Percentiles rank a stretch among this genome's conserved stretches.
Conservation (phyloP, 306 rosid genomes). For the Cicer yamashitae region DNA sequence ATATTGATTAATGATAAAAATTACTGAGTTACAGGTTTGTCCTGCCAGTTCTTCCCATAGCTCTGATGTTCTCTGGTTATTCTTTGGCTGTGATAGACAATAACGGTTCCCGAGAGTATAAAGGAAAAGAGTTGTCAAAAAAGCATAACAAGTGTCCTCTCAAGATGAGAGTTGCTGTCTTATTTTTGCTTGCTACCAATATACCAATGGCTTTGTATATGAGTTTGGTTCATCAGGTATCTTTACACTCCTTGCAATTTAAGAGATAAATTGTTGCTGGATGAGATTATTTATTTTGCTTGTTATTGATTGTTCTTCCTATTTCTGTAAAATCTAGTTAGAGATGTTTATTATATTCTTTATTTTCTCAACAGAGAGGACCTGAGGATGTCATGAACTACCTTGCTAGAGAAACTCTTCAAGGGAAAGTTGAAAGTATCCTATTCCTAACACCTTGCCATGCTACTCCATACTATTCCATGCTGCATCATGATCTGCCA, state of each 20-base stretch:
- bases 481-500: constrained; percentile 72
- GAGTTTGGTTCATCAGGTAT: constrained; percentile 98
- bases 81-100: constrained; percentile 63
- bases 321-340: background rate
- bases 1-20: constrained; percentile 38
- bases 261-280: constrained; percentile 7
- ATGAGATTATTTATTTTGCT: constrained; percentile 13
- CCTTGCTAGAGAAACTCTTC: constrained; percentile 72
- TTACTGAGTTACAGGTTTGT: constrained; percentile 71
- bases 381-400: constrained; percentile 86
- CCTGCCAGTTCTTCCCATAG: constrained; percentile 91
- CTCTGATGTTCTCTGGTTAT: constrained; percentile 88
- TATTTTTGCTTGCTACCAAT: constrained; percentile 85
- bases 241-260: constrained; percentile 4
- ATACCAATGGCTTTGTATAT: constrained; percentile 92
- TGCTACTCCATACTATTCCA: constrained; percentile 89
- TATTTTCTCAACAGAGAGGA: constrained; percentile 72
- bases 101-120: constrained; percentile 44
- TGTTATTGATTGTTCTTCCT: constrained; percentile 6
- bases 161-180: constrained; percentile 58
- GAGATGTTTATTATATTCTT: constrained; percentile 13
- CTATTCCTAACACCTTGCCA: constrained; percentile 92
- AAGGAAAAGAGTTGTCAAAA: constrained; percentile 50
- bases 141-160: constrained; percentile 46
- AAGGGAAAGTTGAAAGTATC: constrained; percentile 66